phyloP scores from a whole-genome alignment of 192 early-diverging fungal genomes.

The Entomortierella lignicola region DNA sequence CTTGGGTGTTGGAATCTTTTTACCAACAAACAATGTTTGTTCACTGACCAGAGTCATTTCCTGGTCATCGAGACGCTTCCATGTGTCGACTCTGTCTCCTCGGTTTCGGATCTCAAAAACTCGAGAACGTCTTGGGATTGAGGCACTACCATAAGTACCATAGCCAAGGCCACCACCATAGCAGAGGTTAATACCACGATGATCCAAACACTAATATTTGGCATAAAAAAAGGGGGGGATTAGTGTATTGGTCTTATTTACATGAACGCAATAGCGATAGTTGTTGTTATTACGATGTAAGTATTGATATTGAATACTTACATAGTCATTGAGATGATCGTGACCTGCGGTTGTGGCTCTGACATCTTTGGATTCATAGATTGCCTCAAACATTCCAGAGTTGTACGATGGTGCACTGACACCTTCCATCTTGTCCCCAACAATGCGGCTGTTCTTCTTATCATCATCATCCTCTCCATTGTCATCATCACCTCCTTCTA shows the following conservation, averaged over 20 bases:
- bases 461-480: constrained; percentile 3
- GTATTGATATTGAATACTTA: constrained; percentile 34
- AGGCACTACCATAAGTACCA: constrained; percentile 54
- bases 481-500: constrained; percentile 12
- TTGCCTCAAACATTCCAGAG: constrained; percentile 50
- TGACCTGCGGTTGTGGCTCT: constrained; percentile 44
- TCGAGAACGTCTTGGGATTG: constrained; percentile 52
- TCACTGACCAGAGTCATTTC: constrained; percentile 45
- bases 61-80: constrained; percentile 57
- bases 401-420: constrained; percentile 45
- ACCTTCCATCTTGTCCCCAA: constrained; percentile 35
- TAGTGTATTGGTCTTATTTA: background rate
- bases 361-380: constrained; percentile 40
- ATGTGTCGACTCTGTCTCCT: constrained; percentile 54
- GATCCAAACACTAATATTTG: constrained; percentile 43
- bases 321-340: constrained; percentile 52
- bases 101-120: constrained; percentile 48
- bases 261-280: too few relatives aligned
- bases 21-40: constrained; percentile 51
- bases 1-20: background rate
- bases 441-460: constrained; percentile 2
- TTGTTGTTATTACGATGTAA: too few relatives aligned
- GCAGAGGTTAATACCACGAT: constrained; percentile 55
- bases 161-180: constrained; percentile 58
- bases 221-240: background rate